Base-by-base conservation (phyloP, 306 rosid genomes). In the Lathyrus sativus region DNA sequence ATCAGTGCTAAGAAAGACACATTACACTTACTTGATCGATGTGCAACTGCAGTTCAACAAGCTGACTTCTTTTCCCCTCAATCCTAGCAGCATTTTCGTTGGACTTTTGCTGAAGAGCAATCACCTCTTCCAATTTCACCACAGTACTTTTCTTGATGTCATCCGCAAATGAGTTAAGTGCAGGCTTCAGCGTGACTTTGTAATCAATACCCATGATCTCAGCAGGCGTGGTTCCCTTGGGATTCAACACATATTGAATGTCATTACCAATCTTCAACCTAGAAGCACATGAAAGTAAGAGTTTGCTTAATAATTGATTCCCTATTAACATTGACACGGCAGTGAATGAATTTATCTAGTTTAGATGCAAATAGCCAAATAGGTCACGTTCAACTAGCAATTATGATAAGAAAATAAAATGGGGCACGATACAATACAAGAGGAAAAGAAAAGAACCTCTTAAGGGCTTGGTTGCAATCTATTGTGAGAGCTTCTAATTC, bases 201-300 rank as follows among this genome's bases (percentile, higher is more conserved):
- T 85, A 72, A 79, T 90, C 88, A 68, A 87, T 62, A 37, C 99
- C 96, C 95, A 88, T 85, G 58, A 93, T 81, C 85, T 88, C 95
- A 59, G 89, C 71, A 22, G 88, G 85, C 8, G 91, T 83, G 29
- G 85, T 82, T 60, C 99, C 97, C 65, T 85, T 76, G 56, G 90
- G 45, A 79, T 93, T 84, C 81, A 93, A 59, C 24, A 51, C 65
- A 79, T 88, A 93, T 61, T 90, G 96, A 87, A 86, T 69, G 5
- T 68, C 83, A 35, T 74, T 79, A 42, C 80, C 87, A 48, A 88
- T 75, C 82, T 93, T 93, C 81, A 90, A 81, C 90, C 99, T 90
- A 76, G 31, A 69, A 81, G 43, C 54, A 81, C 15, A 5, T 58
- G 35, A 11, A 59, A 73, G 51, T 14, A 39, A 68, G 8, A 22